Evolutionary conservation across 2,329 filamentous ascomycete genomes (phyloP).

Genomic region (Rhinocladiella similis): DNA sequence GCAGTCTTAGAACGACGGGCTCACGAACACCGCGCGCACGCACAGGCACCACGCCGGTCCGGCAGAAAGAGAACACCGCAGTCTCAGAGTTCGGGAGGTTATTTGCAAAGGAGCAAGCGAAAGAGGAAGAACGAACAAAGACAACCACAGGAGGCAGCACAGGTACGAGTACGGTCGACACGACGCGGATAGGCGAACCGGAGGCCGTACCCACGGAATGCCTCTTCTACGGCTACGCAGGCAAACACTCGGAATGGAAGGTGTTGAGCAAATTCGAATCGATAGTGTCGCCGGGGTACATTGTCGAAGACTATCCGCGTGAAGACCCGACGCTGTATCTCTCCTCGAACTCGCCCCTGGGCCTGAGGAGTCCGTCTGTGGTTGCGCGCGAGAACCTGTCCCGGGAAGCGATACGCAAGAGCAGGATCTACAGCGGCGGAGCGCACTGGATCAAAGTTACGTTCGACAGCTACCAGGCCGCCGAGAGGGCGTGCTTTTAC

Average conservation of each 20-base stretch:
- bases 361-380: constrained; percentile 39
- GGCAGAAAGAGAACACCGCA: constrained; percentile 56
- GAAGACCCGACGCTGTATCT: constrained; percentile 74
- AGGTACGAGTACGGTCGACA: constrained; percentile 14
- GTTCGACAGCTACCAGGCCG: constrained; percentile 72
- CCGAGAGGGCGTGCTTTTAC: constrained; percentile 66
- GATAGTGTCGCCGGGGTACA: constrained; percentile 62
- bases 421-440: constrained; percentile 79
- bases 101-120: constrained; percentile 46
- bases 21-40: constrained; percentile 54
- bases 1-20: constrained; percentile 45
- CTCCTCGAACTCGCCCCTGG: constrained; percentile 56
- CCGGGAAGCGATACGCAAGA: constrained; percentile 71
- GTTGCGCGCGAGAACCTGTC: constrained; percentile 65
- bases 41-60: constrained; percentile 55
- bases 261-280: constrained; percentile 86
- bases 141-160: constrained; percentile 15
- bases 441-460: constrained; percentile 91
- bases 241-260: constrained; percentile 70
- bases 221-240: constrained; percentile 79
- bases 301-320: constrained; percentile 92
- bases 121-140: constrained; percentile 33
- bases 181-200: constrained; percentile 37
- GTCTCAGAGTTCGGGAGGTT: constrained; percentile 49
- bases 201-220: constrained; percentile 66